Base-by-base conservation (phyloP, 495 filamentous ascomycete species). In the Aspergillus taichungensis region DNA sequence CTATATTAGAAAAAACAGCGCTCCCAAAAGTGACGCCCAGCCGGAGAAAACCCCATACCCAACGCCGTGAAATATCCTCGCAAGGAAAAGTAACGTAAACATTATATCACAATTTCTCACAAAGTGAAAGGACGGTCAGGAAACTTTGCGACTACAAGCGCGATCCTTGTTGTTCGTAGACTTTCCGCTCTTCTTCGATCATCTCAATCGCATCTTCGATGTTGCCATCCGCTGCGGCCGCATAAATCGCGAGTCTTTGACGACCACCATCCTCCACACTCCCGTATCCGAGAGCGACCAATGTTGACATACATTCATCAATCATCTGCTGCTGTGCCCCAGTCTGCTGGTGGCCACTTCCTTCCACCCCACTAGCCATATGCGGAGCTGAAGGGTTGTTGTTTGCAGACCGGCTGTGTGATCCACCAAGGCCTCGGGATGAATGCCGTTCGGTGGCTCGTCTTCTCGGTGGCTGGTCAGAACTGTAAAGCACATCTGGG, bases 181-280 rank as follows among this genome's bases (percentile, higher is more conserved):
- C 71, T 51, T 64, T 64, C 32, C 67, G 65, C 49, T 79, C 76
- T 33, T 78, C 75, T 40, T 77, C 73, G 55, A 79, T 74, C 64
- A 78, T 72, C 30, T 77, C 76, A 52, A 79, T 71, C 11, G 76
- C 76, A 49, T 72, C 67, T 8, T 47, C 40, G 14, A 79, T 50
- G 14, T 56, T 66, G 13, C 72, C 72, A 12, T 71, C 64, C 8
- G 67, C 64, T 35, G 74, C 72, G 28, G 72, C 69, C 0, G 76
- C 74, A 60, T 75, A 78, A 6, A 78, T 60, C 14, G 58, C 61
- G 51, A 79, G 57, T 34, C 76, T 64, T 37, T 69, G 55, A 29
- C 47, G 60, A 13, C 68, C 70, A 13, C 70, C 67, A 12, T 71
- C 61, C 14, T 63, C 48, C 30, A 56, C 56, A 12, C 59, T 62